Conservation (phyloP, 108 stramenopile genomes). For the Pseudonitzschia delicatissima region DNA sequence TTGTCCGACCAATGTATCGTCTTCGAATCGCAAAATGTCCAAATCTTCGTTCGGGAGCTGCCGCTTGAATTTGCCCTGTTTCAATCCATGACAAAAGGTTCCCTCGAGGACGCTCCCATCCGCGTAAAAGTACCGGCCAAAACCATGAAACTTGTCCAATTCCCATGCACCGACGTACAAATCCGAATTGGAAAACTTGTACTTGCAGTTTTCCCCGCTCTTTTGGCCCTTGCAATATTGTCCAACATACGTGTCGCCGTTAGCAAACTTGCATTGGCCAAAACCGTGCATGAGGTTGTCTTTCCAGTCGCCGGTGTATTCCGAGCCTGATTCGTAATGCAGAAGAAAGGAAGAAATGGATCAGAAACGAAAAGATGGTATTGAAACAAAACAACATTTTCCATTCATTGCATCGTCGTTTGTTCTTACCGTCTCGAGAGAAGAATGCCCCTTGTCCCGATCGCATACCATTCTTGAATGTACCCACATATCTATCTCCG, state of each 20-base stretch:
- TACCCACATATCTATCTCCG: conserved; percentile 57
- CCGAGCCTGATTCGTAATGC: conserved; percentile 34
- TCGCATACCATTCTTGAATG: conserved; percentile 49
- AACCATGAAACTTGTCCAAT: conserved; percentile 46
- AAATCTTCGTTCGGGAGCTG: conserved; percentile 52
- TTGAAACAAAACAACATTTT: not conserved
- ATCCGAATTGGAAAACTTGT: conserved; percentile 17
- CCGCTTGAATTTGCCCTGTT: conserved; percentile 57
- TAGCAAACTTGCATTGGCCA: conserved; percentile 55
- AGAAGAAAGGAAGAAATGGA: conserved; percentile 5
- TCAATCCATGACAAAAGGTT: conserved; percentile 42
- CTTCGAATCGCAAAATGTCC: conserved; percentile 55
- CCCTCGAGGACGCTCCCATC: conserved; percentile 55
- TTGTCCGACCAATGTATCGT: conserved; percentile 42
- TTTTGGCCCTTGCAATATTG: conserved; percentile 27
- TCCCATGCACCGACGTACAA: conserved; percentile 26
- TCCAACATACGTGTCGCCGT: conserved; percentile 58
- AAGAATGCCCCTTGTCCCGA: conserved; percentile 51
- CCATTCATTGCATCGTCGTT: not conserved
- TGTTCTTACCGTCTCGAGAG: conserved; percentile 42
- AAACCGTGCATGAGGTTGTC: conserved; percentile 64
- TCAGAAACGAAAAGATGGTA: not conserved
- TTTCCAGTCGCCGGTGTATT: conserved; percentile 61
- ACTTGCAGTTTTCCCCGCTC: conserved; percentile 4
- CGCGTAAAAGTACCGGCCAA: conserved; percentile 59